Conservation (phyloP, 768 basidiomycete species). For the Agaricus sinodeliciosus region DNA sequence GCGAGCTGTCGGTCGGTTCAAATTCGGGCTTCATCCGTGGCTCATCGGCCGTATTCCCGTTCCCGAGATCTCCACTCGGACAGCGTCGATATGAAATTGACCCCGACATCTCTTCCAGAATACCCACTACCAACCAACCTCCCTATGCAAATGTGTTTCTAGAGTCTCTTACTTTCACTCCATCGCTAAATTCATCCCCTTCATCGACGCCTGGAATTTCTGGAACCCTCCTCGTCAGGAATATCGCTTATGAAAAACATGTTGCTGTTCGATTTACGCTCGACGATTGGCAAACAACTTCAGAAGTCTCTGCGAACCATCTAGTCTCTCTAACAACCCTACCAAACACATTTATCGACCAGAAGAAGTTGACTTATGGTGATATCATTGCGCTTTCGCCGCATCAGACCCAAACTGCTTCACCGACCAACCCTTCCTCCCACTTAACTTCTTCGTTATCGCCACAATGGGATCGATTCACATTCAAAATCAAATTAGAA, state of each 20-base stretch:
- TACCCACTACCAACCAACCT: slow-evolving; percentile 19
- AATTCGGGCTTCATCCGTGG: slow-evolving; percentile 5
- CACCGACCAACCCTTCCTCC: not conserved
- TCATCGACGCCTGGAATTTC: slow-evolving; percentile 31
- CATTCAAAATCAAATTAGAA: slow-evolving; percentile 61
- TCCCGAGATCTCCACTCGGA: slow-evolving; percentile 7
- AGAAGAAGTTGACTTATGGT: slow-evolving; percentile 4
- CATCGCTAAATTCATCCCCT: not conserved
- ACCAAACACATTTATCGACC: slow-evolving; percentile 22
- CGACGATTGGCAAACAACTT: slow-evolving; percentile 91
- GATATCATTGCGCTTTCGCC: slow-evolving; percentile 13
- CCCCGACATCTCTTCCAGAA: slow-evolving; percentile 14
- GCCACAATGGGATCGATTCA: slow-evolving; percentile 51
- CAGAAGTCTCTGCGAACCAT: slow-evolving; percentile 65
- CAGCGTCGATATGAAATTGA: slow-evolving; percentile 19
- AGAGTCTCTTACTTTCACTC: slow-evolving; percentile 18
- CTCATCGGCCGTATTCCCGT: not conserved
- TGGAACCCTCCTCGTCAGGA: slow-evolving; percentile 79
- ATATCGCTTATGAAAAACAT: slow-evolving; percentile 81
- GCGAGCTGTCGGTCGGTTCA: slow-evolving; percentile 16
- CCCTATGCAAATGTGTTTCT: slow-evolving; percentile 25
- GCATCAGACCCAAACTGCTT: not conserved
- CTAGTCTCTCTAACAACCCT: slow-evolving; percentile 33
- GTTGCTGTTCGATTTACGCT: slow-evolving; percentile 86
- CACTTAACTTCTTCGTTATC: not conserved